Percentiles rank a stretch among this genome's conserved stretches.
These are phyloP conservation scores for Pyracantha coccinea DNA, from an alignment of 331 rosid species.

Conservation along the genomic window DNA sequence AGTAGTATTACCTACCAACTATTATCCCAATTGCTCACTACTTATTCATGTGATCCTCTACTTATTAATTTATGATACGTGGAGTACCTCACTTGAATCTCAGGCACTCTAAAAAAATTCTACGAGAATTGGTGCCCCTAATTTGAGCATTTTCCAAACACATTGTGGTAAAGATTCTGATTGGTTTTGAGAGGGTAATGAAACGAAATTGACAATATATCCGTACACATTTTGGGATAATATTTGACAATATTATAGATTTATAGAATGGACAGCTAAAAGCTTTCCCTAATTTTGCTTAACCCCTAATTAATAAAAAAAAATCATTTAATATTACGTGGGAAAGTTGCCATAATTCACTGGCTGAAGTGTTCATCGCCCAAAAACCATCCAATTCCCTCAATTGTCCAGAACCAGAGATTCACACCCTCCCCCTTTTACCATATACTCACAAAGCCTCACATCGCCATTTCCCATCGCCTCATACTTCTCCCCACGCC, in stretches of 20 bases:
- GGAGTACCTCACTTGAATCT: too few species aligned
- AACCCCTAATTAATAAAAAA: not conserved
- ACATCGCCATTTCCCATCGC: not conserved
- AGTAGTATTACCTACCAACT: too few species aligned
- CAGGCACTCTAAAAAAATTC: fast-evolving
- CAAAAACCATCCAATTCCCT: conserved; percentile 5
- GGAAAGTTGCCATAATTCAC: conserved; percentile 13
- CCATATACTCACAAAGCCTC: conserved; percentile 1
- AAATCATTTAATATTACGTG: not conserved
- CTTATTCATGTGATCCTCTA: too few species aligned
- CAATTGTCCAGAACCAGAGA: conserved; percentile 8
- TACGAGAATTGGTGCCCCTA: too few species aligned
- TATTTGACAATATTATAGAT: not conserved
- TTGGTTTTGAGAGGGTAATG: not conserved
- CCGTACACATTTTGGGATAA: not conserved
- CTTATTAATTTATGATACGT: too few species aligned
- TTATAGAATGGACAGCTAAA: not conserved
- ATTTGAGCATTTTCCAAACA: too few species aligned
- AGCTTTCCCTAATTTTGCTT: not conserved
- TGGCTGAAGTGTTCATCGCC: conserved; percentile 6
- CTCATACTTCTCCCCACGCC: not conserved
- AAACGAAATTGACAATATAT: not conserved
- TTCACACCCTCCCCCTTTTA: not conserved
- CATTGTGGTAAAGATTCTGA: not conserved
- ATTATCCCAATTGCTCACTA: too few species aligned